Evolutionary conservation across 148 eudicot species (phyloP), one percentile per base, ranked within the genome.

Genomic region (Fagopyrum esculentum): DNA sequence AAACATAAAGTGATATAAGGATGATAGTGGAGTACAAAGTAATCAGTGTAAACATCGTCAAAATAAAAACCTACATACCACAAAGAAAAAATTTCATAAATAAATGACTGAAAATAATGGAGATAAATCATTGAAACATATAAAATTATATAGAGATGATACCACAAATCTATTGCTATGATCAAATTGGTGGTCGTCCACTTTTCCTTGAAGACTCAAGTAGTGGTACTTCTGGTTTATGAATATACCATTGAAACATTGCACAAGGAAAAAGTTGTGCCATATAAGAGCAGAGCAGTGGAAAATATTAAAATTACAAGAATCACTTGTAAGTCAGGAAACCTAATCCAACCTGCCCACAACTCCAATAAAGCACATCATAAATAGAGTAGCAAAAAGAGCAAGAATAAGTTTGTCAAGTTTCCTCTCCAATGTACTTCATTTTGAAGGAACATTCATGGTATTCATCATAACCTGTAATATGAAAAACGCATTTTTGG

Each of bases 381-480:
- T 80, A 78, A 90, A 90, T 68, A 95, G 88, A 85, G 90, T 86
- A 77, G 82, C 81, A 83, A 95, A 95, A 49, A 95, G 89, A 74
- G 92, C 75, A 57, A 92, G 89, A 75, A 95, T 95, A 76, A 95
- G 87, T 83, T 87, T 92, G 86, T 95, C 99, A 74, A 95, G 97
- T 85, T 95, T 95, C 89, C 84, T 89, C 78, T 95, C 99, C 82
- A 95, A 83, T 47, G 99, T 95, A 83, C 99, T 95, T 85, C 99
- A 81, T 84, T 95, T 95, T 45, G 99, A 95, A 51, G 99, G 99
- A 79, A 92, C 93, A 84, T 90, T 92, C 99, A 95, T 95, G 76
- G 99, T 79, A 85, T 95, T 95, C 99, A 95, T 95, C 99, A 95
- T 95, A 78, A 95, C 99, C 99, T 95, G 86, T 75, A 79, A 80